Evolutionary conservation across 192 early-diverging fungal genomes (phyloP).

Genomic region (Phlyctochytrium bullatum): DNA sequence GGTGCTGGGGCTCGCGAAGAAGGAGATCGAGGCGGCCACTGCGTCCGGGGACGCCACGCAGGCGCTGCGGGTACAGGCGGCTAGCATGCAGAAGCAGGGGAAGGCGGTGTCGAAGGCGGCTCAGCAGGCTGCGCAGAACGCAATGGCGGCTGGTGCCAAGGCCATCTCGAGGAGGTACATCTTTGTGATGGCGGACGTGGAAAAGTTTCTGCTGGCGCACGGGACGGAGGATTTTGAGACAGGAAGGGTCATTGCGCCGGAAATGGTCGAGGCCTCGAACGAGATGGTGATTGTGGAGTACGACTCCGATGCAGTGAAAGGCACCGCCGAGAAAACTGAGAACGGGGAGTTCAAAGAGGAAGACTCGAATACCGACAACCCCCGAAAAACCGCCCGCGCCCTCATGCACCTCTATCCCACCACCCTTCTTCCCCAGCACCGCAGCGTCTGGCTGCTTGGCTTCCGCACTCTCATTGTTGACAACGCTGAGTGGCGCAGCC

Average conservation of each 20-base stretch:
- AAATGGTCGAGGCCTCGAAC: constrained; percentile 2
- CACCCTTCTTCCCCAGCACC: constrained; percentile 16
- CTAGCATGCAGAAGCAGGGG: constrained; percentile 10
- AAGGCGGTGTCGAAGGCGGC: constrained; percentile 9
- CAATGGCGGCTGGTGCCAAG: constrained; percentile 15
- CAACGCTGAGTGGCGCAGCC: constrained; percentile 13
- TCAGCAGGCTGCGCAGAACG: constrained; percentile 9
- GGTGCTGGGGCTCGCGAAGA: constrained; percentile 7
- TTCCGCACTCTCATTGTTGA: constrained; percentile 12
- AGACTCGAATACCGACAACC: neutral
- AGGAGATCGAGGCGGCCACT: constrained; percentile 23
- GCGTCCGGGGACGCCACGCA: constrained; percentile 15
- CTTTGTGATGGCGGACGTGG: constrained; percentile 18
- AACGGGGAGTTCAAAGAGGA: neutral
- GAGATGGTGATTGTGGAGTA: neutral
- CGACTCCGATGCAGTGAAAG: neutral
- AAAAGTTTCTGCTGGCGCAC: constrained; percentile 16
- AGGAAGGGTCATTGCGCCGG: neutral
- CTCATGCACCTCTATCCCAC: constrained; percentile 13
- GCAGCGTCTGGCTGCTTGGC: constrained; percentile 15
- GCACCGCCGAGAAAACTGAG: neutral
- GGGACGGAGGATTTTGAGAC: constrained; percentile 6
- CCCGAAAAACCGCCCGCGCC: neutral
- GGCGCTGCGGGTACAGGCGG: constrained; percentile 19
- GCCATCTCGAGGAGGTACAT: constrained; percentile 20